A percentile compares a stretch with the other conserved stretches of the same genome.
Conservation (phyloP, 495 filamentous ascomycete species). For the Chaetomidium leptoderma region DNA sequence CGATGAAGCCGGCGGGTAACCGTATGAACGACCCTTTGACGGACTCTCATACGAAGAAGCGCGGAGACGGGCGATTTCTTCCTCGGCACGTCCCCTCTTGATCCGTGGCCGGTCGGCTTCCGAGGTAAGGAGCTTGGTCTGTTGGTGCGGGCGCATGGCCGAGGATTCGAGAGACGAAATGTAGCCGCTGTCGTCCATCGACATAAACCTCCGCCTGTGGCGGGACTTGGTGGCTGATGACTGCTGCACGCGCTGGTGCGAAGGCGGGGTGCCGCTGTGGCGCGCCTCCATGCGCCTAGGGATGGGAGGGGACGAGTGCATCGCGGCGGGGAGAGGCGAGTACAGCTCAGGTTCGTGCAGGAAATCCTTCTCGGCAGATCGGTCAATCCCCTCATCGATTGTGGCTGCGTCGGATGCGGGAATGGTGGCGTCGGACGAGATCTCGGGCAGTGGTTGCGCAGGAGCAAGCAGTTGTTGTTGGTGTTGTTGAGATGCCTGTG, state of each 20-base stretch:
- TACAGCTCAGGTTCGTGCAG: constrained; percentile 54
- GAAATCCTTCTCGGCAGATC: constrained; percentile 45
- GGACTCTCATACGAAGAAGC: constrained; percentile 93
- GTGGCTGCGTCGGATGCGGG: constrained; percentile 72
- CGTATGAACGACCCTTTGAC: constrained; percentile 56
- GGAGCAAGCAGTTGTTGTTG: too few relatives aligned
- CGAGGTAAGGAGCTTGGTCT: constrained; percentile 60
- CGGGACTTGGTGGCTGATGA: constrained; percentile 55
- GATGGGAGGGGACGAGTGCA: constrained; percentile 86
- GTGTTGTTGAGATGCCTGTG: constrained; percentile 27
- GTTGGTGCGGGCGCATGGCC: constrained; percentile 63
- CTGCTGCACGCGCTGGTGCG: constrained; percentile 53
- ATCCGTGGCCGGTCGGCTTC: constrained; percentile 72
- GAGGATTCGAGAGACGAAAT: constrained; percentile 98
- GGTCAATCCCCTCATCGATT: constrained; percentile 58
- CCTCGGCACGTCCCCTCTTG: constrained; percentile 84
- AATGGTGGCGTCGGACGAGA: constrained; percentile 94
- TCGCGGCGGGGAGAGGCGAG: constrained; percentile 51
- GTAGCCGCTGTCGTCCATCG: constrained; percentile 92
- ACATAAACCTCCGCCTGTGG: constrained; percentile 66
- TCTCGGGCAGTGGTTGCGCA: constrained; percentile 45
- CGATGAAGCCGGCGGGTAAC: constrained; percentile 46
- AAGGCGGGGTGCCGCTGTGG: constrained; percentile 69
- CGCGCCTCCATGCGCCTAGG: constrained; percentile 57
- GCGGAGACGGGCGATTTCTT: constrained; percentile 90